These are phyloP conservation scores for Bipolaris zeicola DNA, from an alignment of 2,329 filamentous ascomycete species.

Conservation along the genomic window DNA sequence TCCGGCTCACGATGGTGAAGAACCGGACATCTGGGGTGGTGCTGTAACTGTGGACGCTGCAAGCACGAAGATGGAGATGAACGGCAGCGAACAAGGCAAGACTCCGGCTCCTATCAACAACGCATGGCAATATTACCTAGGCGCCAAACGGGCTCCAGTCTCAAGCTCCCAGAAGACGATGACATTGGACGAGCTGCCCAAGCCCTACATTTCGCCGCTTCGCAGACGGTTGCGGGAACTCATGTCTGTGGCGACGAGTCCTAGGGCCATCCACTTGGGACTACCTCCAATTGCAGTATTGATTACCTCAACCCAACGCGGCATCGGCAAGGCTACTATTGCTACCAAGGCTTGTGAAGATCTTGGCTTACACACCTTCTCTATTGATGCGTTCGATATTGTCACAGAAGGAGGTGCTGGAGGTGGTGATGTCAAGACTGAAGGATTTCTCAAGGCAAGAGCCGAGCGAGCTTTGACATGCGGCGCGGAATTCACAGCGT, in stretches of 20 bases:
- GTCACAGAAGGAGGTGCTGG: conserved; percentile 87
- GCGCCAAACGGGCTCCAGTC: conserved; percentile 70
- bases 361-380: conserved; percentile 86
- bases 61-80: conserved; percentile 87
- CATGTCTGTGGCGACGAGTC: conserved; percentile 85
- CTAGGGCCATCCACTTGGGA: conserved; percentile 81
- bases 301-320: conserved; percentile 87
- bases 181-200: conserved; percentile 47
- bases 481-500: conserved; percentile 78
- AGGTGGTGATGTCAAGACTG: conserved; percentile 90
- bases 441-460: conserved; percentile 84
- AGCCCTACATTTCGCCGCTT: conserved; percentile 52
- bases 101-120: conserved; percentile 77
- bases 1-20: conserved; percentile 64
- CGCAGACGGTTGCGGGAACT: conserved; percentile 77
- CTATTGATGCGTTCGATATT: conserved; percentile 91
- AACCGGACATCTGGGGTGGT: conserved; percentile 80
- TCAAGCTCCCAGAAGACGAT: conserved; percentile 64
- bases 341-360: conserved; percentile 80
- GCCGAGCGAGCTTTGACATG: conserved; percentile 89
- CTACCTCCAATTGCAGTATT: conserved; percentile 89
- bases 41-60: conserved; percentile 85
- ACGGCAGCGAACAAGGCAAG: conserved; percentile 81
- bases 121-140: conserved; percentile 89
- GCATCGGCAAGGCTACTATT: conserved; percentile 87